Conservation (phyloP, 2,329 filamentous ascomycete species). For the Didymella pinodella region DNA sequence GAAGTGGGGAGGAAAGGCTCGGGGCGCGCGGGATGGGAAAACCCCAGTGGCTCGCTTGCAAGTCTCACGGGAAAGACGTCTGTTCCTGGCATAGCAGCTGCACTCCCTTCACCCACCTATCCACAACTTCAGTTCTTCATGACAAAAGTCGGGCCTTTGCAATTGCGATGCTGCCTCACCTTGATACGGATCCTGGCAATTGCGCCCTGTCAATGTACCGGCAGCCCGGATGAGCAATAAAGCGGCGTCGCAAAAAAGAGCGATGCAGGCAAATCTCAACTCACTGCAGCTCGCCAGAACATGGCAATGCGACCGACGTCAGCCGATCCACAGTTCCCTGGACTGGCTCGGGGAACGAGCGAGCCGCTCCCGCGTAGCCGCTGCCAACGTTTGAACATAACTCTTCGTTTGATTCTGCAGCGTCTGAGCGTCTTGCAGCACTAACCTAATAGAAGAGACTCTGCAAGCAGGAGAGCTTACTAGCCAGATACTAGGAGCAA, state of each 20-base stretch:
- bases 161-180: background rate
- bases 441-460: no score
- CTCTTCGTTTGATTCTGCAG: no score
- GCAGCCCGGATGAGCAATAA: slow-evolving; percentile 1
- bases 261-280: slow-evolving; percentile 4
- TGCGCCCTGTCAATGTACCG: slow-evolving; percentile 4
- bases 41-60: slow-evolving; percentile 15
- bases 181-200: background rate
- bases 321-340: slow-evolving; percentile 8
- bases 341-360: slow-evolving; percentile 5
- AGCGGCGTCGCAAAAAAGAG: slow-evolving; percentile 12
- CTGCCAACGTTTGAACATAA: slow-evolving; percentile 4
- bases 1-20: slow-evolving; percentile 5
- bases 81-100: slow-evolving; percentile 12
- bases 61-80: slow-evolving; percentile 1
- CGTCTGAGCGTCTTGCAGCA: no score
- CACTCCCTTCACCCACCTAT: slow-evolving; percentile 8
- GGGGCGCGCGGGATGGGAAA: slow-evolving; percentile 1
- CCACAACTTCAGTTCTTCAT: slow-evolving; percentile 8
- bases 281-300: slow-evolving; percentile 13
- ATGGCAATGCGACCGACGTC: slow-evolving; percentile 1
- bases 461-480: no score
- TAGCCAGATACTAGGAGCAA: no score
- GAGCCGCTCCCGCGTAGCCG: slow-evolving; percentile 22
- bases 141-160: slow-evolving; percentile 10